These are phyloP conservation scores for Stylonectria norvegica DNA, from an alignment of 2,329 filamentous ascomycete species.

Conservation along the genomic window DNA sequence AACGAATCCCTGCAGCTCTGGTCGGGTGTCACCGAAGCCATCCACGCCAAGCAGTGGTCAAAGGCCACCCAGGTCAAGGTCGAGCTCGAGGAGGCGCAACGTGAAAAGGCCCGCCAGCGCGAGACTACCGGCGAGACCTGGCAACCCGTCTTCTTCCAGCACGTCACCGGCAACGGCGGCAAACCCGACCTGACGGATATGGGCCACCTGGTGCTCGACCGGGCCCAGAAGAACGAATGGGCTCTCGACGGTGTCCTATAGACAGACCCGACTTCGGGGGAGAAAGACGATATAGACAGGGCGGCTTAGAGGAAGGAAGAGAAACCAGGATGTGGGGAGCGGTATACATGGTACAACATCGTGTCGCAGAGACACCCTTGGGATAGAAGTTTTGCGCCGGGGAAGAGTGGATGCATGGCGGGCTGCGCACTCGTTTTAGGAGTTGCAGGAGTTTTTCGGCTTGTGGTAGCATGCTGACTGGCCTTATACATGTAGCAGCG, in stretches of 20 bases:
- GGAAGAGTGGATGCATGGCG: conserved; percentile 22
- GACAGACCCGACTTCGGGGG: background rate
- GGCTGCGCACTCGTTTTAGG: conserved; percentile 28
- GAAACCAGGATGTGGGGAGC: too few species aligned
- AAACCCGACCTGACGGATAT: conserved; percentile 55
- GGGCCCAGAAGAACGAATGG: conserved; percentile 54
- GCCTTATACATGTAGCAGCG: conserved; percentile 19
- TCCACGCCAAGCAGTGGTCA: conserved; percentile 75
- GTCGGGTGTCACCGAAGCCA: conserved; percentile 82
- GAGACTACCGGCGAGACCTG: conserved; percentile 68
- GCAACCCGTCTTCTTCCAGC: conserved; percentile 83
- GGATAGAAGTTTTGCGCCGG: conserved; percentile 21
- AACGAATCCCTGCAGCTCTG: conserved; percentile 91
- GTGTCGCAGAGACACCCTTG: conserved; percentile 25
- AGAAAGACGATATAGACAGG: background rate
- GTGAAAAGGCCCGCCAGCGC: conserved; percentile 77
- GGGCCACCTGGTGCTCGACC: conserved; percentile 48
- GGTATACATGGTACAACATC: background rate
- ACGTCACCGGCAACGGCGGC: conserved; percentile 53
- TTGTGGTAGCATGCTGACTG: conserved; percentile 16
- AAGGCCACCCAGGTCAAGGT: conserved; percentile 84
- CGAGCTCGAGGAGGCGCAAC: conserved; percentile 86
- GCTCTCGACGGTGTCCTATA: conserved; percentile 44
- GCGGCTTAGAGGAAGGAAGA: background rate
- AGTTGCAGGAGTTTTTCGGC: conserved; percentile 26